Conservation (phyloP, 1,284 basidiomycete genomes). For the Boletus mariae region DNA sequence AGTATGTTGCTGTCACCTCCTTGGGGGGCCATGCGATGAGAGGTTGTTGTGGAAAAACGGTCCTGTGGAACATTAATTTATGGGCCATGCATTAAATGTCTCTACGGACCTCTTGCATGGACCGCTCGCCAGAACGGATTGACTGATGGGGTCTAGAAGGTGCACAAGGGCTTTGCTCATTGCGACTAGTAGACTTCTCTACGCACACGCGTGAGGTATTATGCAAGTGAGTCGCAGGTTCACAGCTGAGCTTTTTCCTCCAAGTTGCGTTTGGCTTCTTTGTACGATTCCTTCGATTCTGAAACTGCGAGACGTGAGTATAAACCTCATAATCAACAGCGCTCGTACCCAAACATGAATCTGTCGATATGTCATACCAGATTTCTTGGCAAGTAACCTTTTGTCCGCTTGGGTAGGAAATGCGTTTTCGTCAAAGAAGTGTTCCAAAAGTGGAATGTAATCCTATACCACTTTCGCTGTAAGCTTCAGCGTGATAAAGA, state of each 20-base stretch:
- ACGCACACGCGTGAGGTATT: neutral
- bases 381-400: too few relatives aligned
- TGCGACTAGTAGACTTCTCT: neutral
- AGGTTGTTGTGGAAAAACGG: neutral
- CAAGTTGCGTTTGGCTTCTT: neutral
- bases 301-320: too few relatives aligned
- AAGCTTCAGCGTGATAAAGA: neutral
- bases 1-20: neutral
- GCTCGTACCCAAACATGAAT: too few relatives aligned
- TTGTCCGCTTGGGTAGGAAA: too few relatives aligned
- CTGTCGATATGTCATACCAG: too few relatives aligned
- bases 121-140: too few relatives aligned
- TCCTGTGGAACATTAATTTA: neutral
- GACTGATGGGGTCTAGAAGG: neutral
- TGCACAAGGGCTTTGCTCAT: neutral
- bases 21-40: neutral
- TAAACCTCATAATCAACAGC: too few relatives aligned
- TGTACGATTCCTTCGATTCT: too few relatives aligned
- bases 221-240: neutral
- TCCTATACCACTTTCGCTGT: too few relatives aligned
- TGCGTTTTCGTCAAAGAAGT: too few relatives aligned
- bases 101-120: neutral
- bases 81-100: neutral
- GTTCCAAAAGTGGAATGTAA: too few relatives aligned
- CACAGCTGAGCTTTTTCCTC: neutral